Evolutionary conservation across 164 flowering plant species (phyloP).

Genomic region (Saururus chinensis): DNA sequence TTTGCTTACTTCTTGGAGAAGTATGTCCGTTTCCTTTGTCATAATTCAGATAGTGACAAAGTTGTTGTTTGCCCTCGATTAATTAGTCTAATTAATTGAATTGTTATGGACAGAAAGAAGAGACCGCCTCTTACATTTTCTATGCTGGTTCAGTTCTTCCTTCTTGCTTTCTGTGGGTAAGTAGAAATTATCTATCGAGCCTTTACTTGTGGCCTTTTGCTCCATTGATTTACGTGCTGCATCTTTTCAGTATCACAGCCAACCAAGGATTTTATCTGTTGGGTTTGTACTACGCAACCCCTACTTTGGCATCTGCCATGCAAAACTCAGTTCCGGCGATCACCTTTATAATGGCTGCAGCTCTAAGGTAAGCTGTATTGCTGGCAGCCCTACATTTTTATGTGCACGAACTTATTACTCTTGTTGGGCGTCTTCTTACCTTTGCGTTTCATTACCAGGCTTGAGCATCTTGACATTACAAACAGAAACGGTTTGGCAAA

Average conservation of each 20-base stretch:
- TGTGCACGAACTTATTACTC: too few relatives aligned
- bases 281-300: conserved; percentile 68
- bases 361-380: conserved; percentile 28
- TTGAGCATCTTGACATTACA: conserved; percentile 38
- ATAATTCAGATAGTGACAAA: neutral
- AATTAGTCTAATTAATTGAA: neutral
- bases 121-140: conserved; percentile 66
- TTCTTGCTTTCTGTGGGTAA: conserved; percentile 65
- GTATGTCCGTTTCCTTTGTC: conserved; percentile 23
- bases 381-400: neutral
- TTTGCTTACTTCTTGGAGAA: conserved; percentile 66
- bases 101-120: conserved; percentile 41
- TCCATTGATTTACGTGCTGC: neutral
- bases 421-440: neutral
- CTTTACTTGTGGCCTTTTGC: neutral
- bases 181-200: conserved; percentile 5
- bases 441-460: conserved; percentile 18
- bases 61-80: neutral
- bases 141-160: conserved; percentile 56
- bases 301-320: conserved; percentile 81
- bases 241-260: conserved; percentile 53
- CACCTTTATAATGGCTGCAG: conserved; percentile 65
- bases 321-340: conserved; percentile 81
- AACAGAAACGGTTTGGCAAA: conserved; percentile 65
- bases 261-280: conserved; percentile 74